These are phyloP conservation scores for Neofusicoccum cordaticola DNA, from an alignment of 2,329 filamentous ascomycete genomes.

Conservation along the genomic window DNA sequence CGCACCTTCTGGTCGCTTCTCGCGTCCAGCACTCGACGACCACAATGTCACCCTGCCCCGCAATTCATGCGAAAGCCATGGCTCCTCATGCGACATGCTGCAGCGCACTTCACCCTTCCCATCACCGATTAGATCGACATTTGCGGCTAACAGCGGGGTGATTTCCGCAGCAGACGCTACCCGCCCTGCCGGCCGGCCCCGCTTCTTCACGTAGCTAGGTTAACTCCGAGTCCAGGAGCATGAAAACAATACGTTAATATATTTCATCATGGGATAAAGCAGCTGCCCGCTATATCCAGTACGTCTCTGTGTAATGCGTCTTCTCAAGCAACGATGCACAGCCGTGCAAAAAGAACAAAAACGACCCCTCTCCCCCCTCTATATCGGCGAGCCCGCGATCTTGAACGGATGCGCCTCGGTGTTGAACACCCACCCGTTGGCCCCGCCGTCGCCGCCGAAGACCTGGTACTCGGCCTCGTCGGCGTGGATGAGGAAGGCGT, in stretches of 20 bases:
- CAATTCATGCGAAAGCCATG: too few relatives aligned
- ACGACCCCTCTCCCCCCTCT: background rate
- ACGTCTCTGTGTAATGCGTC: too few relatives aligned
- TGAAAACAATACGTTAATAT: background rate
- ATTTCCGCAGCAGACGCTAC: too few relatives aligned
- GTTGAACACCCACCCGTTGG: conserved; percentile 61
- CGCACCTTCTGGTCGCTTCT: background rate
- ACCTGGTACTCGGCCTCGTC: conserved; percentile 60
- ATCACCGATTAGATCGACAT: too few relatives aligned
- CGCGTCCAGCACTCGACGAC: background rate
- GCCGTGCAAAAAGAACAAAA: background rate
- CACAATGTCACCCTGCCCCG: background rate
- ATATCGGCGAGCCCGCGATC: conserved; percentile 32
- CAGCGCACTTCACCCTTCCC: too few relatives aligned
- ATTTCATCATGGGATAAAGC: background rate
- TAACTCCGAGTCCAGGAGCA: background rate
- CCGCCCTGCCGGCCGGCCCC: background rate
- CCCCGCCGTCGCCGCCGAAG: conserved; percentile 40
- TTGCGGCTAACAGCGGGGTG: too few relatives aligned
- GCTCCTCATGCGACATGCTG: too few relatives aligned
- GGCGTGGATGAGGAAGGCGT: conserved; percentile 69
- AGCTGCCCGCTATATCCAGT: too few relatives aligned
- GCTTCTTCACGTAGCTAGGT: background rate
- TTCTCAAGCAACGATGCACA: too few relatives aligned
- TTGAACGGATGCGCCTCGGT: conserved; percentile 64